Evolutionary conservation across 768 basidiomycete species (phyloP), one percentile per base, ranked within the genome.

Genomic region (Megacollybia marginata): DNA sequence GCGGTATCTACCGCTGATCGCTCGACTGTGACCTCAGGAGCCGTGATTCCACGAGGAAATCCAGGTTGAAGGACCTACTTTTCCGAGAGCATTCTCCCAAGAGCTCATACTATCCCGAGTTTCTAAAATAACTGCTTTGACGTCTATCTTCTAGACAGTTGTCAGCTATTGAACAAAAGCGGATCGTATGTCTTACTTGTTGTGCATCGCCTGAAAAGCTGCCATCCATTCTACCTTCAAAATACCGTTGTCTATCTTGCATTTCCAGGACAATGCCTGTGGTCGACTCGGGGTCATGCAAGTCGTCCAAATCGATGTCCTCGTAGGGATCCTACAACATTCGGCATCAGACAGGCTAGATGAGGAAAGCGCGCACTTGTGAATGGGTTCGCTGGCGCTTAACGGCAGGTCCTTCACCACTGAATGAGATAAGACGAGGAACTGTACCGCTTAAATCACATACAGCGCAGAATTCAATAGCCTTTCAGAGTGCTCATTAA

Each of bases 401-500:
- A 16, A 72, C 62, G 9, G 81, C 68, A 36, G 74, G 74, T 4
- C 65, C 61, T 47, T 85, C 81, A 9, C 83, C 83, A 58, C 78
- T 81, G 53, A 42, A 33, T 20, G 23, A 49, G 52, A 44, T 48
- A 20, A 19, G 31, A 49, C n/a, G 49, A 52, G 15, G 16, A 33
- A 32, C 19, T 31, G 19, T 23, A 10, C 38, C 16, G 23, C 48
- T 33, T 15, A 32, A 34, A 43, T 28, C 15, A 56, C 64, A 57
- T 59, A 88, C 88, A 91, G 59, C 5, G 88, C 85, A 40, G 89
- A 83, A 51, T 87, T 85, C 12, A 98, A 69, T 9, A 97, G 70
- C 55, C 92, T 71, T 57, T 95, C 92, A 1, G 92, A 96, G 64
- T 99, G 96, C 60, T 97, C 92, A 59, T 98, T 99, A 69, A 99